Evolutionary conservation across 208 protist genomes (phyloP).

Genomic region (Leishmania braziliensis): DNA sequence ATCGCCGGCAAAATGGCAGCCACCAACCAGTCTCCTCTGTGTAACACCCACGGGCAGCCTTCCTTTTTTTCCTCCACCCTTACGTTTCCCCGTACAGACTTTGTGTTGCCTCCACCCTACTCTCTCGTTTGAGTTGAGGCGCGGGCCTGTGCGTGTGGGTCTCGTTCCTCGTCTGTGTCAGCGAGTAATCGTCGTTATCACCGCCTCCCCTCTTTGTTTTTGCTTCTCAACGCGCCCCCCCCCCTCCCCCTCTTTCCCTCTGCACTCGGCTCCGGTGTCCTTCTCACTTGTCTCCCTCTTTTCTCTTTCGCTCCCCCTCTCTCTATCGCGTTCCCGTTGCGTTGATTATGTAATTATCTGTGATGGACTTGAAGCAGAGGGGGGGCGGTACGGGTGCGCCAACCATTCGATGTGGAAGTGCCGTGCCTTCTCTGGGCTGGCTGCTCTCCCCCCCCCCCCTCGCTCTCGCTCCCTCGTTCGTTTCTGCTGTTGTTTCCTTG

Average conservation of each 20-base stretch:
- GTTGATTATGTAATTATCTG: neutral
- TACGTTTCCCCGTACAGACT: neutral
- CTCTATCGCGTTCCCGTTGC: neutral
- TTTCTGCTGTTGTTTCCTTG: no score
- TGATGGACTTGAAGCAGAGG: neutral
- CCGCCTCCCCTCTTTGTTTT: neutral
- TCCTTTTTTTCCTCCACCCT: neutral
- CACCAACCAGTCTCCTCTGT: neutral
- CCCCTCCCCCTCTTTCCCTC: neutral
- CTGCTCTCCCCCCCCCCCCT: no score
- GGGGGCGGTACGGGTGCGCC: neutral
- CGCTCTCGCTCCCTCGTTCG: no score
- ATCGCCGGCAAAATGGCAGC: neutral
- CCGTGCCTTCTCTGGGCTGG: neutral
- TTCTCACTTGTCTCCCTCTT: neutral
- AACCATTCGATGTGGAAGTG: neutral
- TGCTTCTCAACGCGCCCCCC: neutral
- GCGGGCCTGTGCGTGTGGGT: neutral
- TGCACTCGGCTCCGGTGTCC: neutral
- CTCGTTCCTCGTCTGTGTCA: neutral
- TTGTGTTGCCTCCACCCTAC: neutral
- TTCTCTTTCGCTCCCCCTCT: neutral
- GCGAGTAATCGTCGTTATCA: neutral
- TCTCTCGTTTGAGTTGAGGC: slow-evolving; percentile 1
- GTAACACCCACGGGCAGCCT: neutral